Evolutionary conservation across 768 basidiomycete genomes (phyloP), one percentile per base, ranked within the genome.

Genomic region (Termitomyces titanicus): DNA sequence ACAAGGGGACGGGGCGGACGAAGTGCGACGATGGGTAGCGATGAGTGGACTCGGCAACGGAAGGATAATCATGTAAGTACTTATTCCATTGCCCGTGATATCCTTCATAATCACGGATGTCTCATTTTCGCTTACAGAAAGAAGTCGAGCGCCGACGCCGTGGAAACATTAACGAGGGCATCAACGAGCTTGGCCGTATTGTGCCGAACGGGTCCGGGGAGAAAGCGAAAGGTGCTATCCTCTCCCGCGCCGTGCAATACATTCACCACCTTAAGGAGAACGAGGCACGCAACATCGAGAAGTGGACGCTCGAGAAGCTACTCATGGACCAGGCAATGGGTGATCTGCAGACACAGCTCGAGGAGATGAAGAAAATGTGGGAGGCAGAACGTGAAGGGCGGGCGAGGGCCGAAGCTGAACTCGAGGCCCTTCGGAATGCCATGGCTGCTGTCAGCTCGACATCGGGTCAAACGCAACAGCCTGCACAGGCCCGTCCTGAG

Each of bases 151-250:
- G 96, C 51, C 84, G 93, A 35, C 87, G 96, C 51, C 80, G 96
- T 45, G 94, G 94, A 17, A 94, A 94, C 62, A 98, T 99, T 73
- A 97, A 96, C 71, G 90, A 95, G 59, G 95, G 95, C 0, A 97
- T 99, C 74, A 93, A 90, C 65, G 89, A 91, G 63, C 85, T 98
- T 15, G 88, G 89, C 0, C 82, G 86, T 0, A 90, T 95, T 61
- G 87, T 98, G 10, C 95, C 95, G 3, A 89, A 86, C 61, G 89
- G 86, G 25, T 85, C 88, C 0, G 90, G 91, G 29, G 91, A 93
- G 68, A 91, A 89, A 64, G 87, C 89, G 51, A 97, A 98, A 66
- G 92, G 93, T 18, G 89, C 89, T 3, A 89, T 98, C 58, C 85
- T 98, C 20, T 77, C 83, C 2, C 88, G 89, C 33, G 93, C 94